phyloP scores from a whole-genome alignment of 2,329 filamentous ascomycete genomes.

The Hypoxylon sp. region DNA sequence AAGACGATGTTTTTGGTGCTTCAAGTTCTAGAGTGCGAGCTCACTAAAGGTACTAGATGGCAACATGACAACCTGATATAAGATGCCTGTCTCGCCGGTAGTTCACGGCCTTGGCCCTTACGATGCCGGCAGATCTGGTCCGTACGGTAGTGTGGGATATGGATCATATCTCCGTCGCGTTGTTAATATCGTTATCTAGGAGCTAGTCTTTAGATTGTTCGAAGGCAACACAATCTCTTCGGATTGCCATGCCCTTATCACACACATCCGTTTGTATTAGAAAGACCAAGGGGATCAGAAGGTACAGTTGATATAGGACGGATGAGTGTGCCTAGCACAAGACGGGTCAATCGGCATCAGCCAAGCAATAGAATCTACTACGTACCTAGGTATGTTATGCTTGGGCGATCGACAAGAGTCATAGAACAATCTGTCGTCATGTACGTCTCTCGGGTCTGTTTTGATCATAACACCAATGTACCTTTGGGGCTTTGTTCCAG shows the following conservation, averaged over 20 bases:
- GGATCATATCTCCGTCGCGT: slow-evolving; percentile 18
- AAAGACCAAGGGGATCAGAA: slow-evolving; percentile 16
- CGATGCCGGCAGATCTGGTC: slow-evolving; percentile 33
- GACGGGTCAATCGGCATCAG: slow-evolving; percentile 21
- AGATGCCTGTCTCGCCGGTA: slow-evolving; percentile 29
- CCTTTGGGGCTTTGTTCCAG: slow-evolving; percentile 23
- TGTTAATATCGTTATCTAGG: slow-evolving; percentile 31
- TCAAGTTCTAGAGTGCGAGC: slow-evolving; percentile 17
- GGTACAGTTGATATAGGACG: background rate
- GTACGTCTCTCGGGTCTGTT: slow-evolving; percentile 12
- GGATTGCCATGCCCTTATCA: slow-evolving; percentile 21
- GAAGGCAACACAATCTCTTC: slow-evolving; percentile 15
- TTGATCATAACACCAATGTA: slow-evolving; percentile 10
- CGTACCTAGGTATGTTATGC: slow-evolving; percentile 7
- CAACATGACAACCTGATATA: slow-evolving; percentile 30
- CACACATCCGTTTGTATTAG: slow-evolving; percentile 11
- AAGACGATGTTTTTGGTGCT: slow-evolving; percentile 5
- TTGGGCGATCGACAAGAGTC: slow-evolving; percentile 17
- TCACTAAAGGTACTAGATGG: slow-evolving; percentile 2
- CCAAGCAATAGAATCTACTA: slow-evolving; percentile 5
- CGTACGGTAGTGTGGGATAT: slow-evolving; percentile 4
- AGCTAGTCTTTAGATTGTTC: slow-evolving; percentile 17
- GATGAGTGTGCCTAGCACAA: slow-evolving; percentile 1
- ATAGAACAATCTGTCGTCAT: slow-evolving; percentile 24
- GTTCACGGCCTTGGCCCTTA: slow-evolving; percentile 22